Evolutionary conservation across 345 rosid species (phyloP).

Genomic region (Geranium rotundifolium): DNA sequence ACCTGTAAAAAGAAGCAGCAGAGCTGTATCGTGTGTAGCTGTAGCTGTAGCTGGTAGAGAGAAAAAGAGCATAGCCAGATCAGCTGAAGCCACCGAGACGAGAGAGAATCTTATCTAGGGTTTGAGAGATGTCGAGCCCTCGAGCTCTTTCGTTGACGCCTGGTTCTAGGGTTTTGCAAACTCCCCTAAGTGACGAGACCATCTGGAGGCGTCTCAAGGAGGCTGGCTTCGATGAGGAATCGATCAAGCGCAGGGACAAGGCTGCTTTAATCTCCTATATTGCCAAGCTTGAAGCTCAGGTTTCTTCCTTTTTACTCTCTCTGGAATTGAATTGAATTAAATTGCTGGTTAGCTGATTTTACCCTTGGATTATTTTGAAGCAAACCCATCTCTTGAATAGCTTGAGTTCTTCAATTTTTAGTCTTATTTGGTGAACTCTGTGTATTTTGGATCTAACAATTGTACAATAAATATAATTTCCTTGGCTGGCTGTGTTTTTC

Average conservation of each 20-base stretch:
- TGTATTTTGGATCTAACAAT: not conserved
- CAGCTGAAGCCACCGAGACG: not conserved
- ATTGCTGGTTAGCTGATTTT: not conserved
- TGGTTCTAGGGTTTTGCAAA: conserved; percentile 57
- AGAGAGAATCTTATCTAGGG: conserved; percentile 7
- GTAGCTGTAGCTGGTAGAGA: not conserved
- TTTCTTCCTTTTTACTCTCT: conserved; percentile 13
- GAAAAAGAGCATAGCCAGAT: not conserved
- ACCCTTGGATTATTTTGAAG: no score
- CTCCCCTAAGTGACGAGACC: conserved; percentile 42
- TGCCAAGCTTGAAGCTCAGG: conserved; percentile 88
- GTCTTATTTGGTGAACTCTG: not conserved
- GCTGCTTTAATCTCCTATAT: conserved; percentile 82
- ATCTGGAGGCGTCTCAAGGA: conserved; percentile 79
- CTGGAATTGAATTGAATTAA: no score
- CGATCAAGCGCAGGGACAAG: conserved; percentile 72
- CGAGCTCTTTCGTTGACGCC: conserved; percentile 34
- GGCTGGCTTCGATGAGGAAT: conserved; percentile 81
- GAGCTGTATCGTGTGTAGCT: no score
- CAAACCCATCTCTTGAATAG: no score
- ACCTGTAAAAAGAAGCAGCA: no score
- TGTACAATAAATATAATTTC: not conserved
- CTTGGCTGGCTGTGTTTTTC: not conserved
- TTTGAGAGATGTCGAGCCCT: conserved; percentile 55
- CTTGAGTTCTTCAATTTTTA: no score